Base-by-base conservation (phyloP, 2,329 filamentous ascomycete genomes). In the Gnomoniopsis smithogilvyi region DNA sequence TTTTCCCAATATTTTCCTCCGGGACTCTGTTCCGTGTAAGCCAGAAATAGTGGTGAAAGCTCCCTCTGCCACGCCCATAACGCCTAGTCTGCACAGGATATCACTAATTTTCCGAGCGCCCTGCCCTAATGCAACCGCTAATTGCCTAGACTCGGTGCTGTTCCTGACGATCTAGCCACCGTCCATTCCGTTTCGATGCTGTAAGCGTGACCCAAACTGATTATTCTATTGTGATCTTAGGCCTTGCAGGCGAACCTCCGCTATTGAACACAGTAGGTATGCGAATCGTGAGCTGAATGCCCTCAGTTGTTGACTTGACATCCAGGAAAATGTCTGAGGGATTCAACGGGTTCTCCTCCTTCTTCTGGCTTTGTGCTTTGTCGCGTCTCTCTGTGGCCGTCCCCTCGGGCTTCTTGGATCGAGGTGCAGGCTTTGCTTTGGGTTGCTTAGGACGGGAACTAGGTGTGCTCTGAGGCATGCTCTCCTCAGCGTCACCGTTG, bases 301-400 rank as follows among this genome's bases (percentile, higher is more conserved):
- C 81, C 56, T 84, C 81, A 45, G 76, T 80, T 4, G 81, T 84
- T 36, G 80, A 83, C 68, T 81, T 82, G 59, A 84, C 80, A 63
- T 84, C 81, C 58, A 84, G 66, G 64, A 80, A 84, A 30, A 84
- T 78, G 66, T 84, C 81, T 2, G 80, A 80, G 3, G 80, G 80
- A 61, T 72, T 75, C 19, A 53, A 22, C 22, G 59, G 45, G 34
- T 54, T 56, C 21, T 76, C 76, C 4, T 67, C 68, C 58, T 73
- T 76, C 50, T 72, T 74, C 62, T 73, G 74, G 4, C 65, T 67
- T 41, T 69, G 66, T 0, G 71, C 67, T 30, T 70, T 73, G 49
- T 64, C 63, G 72, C 63, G 77, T 73, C 61, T 71, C 64, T 65
- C 70, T 51, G 64, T 59, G 43, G 64, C 66, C 26, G 64, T 60